These are phyloP conservation scores for Strombidium stylifer DNA, from an alignment of 73 alveolate species.

Conservation along the genomic window DNA sequence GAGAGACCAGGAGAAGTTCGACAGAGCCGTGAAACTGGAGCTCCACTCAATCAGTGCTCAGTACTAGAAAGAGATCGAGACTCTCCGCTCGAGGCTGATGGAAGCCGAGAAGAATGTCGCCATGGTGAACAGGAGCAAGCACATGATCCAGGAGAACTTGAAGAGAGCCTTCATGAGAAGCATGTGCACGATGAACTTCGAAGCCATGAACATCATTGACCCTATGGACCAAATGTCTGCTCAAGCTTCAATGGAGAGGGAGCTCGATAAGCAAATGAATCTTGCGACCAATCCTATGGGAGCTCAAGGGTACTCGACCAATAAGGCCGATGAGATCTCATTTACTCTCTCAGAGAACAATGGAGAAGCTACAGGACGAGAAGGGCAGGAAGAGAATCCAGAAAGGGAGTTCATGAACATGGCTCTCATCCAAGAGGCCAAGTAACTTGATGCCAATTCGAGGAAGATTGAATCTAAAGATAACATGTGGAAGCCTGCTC, in stretches of 20 bases:
- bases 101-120: slow-evolving; percentile 81
- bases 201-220: slow-evolving; percentile 96
- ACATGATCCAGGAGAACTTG: slow-evolving; percentile 87
- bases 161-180: slow-evolving; percentile 99
- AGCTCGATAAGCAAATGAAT: slow-evolving; percentile 18
- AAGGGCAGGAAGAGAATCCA: background rate
- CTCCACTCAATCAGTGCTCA: slow-evolving; percentile 51
- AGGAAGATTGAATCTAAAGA: slow-evolving; percentile 32
- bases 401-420: slow-evolving; percentile 23
- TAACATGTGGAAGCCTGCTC: slow-evolving; percentile 36
- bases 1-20: slow-evolving; percentile 43
- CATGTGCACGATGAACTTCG: slow-evolving; percentile 97
- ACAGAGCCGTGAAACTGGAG: slow-evolving; percentile 42
- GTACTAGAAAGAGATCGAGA: slow-evolving; percentile 87
- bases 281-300: background rate
- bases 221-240: slow-evolving; percentile 27
- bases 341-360: background rate
- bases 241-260: slow-evolving; percentile 13
- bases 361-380: background rate
- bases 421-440: background rate
- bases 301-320: background rate
- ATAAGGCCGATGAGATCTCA: background rate
- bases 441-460: background rate
- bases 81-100: slow-evolving; percentile 79
- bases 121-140: slow-evolving; percentile 70